Evolutionary conservation across 192 early-diverging fungal genomes (phyloP).

Genomic region (Funneliformis mosseae): DNA sequence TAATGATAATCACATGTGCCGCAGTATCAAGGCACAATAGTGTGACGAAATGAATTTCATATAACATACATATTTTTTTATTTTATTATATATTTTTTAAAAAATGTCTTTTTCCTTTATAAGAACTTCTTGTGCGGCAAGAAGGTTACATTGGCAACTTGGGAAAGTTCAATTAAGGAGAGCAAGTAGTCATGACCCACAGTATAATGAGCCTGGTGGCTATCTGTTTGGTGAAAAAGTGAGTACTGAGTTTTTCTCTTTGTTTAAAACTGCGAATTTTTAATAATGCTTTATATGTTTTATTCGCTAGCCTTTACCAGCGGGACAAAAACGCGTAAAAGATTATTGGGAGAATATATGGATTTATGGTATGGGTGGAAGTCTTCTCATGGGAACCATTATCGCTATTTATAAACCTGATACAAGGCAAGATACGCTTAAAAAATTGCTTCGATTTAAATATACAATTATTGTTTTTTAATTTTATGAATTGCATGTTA

Average conservation of each 20-base stretch:
- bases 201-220: slow-evolving; percentile 73
- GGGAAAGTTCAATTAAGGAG: background rate
- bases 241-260: background rate
- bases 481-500: background rate
- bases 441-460: background rate
- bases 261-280: background rate
- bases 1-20: background rate
- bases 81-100: background rate
- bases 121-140: background rate
- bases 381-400: slow-evolving; percentile 55
- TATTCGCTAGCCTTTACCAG: slow-evolving; percentile 45
- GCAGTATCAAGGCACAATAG: background rate
- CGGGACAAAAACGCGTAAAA: slow-evolving; percentile 68
- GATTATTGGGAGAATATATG: slow-evolving; percentile 77
- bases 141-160: background rate
- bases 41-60: background rate
- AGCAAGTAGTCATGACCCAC: slow-evolving; percentile 38
- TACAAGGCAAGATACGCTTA: slow-evolving; percentile 57
- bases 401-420: slow-evolving; percentile 76
- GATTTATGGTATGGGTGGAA: slow-evolving; percentile 62
- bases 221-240: slow-evolving; percentile 81
- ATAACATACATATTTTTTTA: background rate
- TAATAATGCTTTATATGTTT: background rate
- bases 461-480: background rate
- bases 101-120: slow-evolving; percentile 8